These are phyloP conservation scores for Fremontodendron californicum DNA, from an alignment of 345 rosid genomes.

Conservation along the genomic window DNA sequence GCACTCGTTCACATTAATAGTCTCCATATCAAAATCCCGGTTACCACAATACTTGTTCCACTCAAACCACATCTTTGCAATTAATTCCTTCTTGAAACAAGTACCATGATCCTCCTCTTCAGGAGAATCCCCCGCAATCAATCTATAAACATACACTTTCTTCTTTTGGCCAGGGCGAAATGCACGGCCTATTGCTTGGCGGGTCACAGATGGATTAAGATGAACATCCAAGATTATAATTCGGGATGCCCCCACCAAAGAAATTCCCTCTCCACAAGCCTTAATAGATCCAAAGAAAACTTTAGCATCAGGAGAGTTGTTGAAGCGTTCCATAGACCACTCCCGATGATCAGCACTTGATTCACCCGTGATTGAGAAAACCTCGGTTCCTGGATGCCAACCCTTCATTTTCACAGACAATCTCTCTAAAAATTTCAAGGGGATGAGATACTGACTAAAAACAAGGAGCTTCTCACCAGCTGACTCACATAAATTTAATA, in stretches of 20 bases:
- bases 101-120: slow-evolving; percentile 65
- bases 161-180: slow-evolving; percentile 85
- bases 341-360: slow-evolving; percentile 59
- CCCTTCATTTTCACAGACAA: slow-evolving; percentile 42
- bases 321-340: slow-evolving; percentile 69
- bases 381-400: slow-evolving; percentile 60
- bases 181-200: slow-evolving; percentile 85
- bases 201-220: slow-evolving; percentile 93
- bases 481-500: slow-evolving; percentile 59
- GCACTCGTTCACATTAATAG: slow-evolving; percentile 44
- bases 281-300: slow-evolving; percentile 90
- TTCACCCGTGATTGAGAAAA: slow-evolving; percentile 56
- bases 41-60: slow-evolving; percentile 69
- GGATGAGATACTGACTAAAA: slow-evolving; percentile 74
- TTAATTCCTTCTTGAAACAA: slow-evolving; percentile 73
- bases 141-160: slow-evolving; percentile 68
- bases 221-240: slow-evolving; percentile 77
- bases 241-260: slow-evolving; percentile 86
- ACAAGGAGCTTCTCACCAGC: slow-evolving; percentile 71
- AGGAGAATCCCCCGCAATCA: slow-evolving; percentile 74
- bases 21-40: slow-evolving; percentile 48
- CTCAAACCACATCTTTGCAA: slow-evolving; percentile 92
- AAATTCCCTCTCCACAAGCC: slow-evolving; percentile 97
- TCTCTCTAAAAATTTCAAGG: slow-evolving; percentile 70
- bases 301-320: slow-evolving; percentile 65